Evolutionary conservation across 805 yeast species (phyloP), one percentile per base, ranked within the genome.

Genomic region (Saitoella complicata): DNA sequence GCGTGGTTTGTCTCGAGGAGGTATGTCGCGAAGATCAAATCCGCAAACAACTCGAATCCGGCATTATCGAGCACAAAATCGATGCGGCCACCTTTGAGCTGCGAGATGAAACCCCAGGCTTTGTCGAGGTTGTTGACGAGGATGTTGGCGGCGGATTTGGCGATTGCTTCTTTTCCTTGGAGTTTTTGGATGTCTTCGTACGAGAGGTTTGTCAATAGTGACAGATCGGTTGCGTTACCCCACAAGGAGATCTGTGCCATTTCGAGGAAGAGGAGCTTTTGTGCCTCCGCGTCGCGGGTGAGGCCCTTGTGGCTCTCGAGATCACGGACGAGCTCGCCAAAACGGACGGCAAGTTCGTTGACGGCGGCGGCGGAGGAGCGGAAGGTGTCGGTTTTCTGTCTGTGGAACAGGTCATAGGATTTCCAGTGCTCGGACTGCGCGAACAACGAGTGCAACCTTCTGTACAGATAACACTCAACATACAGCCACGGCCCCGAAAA

Each of bases 171-270:
- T 8, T 80, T 82, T 38, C 95, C 95, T 66, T 91, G 99, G 37
- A 85, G 75, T 5, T 88, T 76, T 61, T 84, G 81, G 55, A 91
- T 80, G 52, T 91, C 95, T 40, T 87, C 95, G 31, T 85, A 59
- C 12, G 66, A 52, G n/a, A 88, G 85, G 47, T 83, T 86, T 3
- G 93, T 87, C 50, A 91, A 68, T 44, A 93, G 66, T 0, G 96
- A 85, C 57, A 91, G 70, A 61, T 91, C 99, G 4, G 96, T 84
- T 12, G 97, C 96, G 61, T 91, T 91, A 31, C 99, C 99, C 99
- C 99, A 91, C 45, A 91, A 64, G 0, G 95, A 83, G 45, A 88
- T 74, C 58, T 86, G 94, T 38, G 82, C 63, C 50, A 87, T 81
- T 59, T 91, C 99, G 49, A 69, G 73, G 67, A 86, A 87, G 39